Evolutionary conservation across 2,329 filamentous ascomycete species (phyloP).

Genomic region (Hymenoscyphus repandus): DNA sequence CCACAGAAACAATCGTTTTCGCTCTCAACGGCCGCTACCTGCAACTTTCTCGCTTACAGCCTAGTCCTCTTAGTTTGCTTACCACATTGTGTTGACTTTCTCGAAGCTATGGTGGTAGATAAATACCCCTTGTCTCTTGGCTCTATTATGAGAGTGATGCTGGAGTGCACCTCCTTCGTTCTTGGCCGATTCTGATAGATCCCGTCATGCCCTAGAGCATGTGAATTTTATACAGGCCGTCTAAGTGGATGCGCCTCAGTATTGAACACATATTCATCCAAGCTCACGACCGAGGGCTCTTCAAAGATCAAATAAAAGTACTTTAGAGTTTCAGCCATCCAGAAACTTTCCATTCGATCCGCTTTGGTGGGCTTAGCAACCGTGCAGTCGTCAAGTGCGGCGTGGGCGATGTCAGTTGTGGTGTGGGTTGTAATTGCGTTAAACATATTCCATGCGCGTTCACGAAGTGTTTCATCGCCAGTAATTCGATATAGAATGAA

Average conservation of each 20-base stretch:
- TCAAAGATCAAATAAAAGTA: slow-evolving; percentile 82
- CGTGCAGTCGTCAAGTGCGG: slow-evolving; percentile 37
- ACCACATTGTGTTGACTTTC: too few species aligned
- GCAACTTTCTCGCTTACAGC: too few species aligned
- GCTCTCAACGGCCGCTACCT: too few species aligned
- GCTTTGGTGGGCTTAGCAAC: slow-evolving; percentile 26
- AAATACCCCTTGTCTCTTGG: too few species aligned
- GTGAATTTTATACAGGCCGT: too few species aligned
- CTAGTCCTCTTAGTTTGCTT: too few species aligned
- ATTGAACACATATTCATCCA: slow-evolving; percentile 59
- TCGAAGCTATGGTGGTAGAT: too few species aligned
- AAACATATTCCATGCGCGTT: slow-evolving; percentile 45
- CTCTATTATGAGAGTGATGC: too few species aligned
- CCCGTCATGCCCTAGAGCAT: too few species aligned
- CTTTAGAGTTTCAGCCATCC: slow-evolving; percentile 65
- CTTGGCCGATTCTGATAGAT: too few species aligned
- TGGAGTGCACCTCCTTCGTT: too few species aligned
- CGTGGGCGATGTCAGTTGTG: slow-evolving; percentile 38
- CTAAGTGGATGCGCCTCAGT: slow-evolving; percentile 30
- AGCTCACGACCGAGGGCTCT: slow-evolving; percentile 51
- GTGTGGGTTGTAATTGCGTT: slow-evolving; percentile 38
- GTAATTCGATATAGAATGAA: slow-evolving; percentile 49
- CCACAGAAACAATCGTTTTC: too few species aligned
- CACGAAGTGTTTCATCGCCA: slow-evolving; percentile 30
- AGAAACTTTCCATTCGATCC: slow-evolving; percentile 30